A percentile compares a stretch with the other conserved stretches of the same genome.
Conservation (phyloP, 495 filamentous ascomycete genomes). For the Aspergillus olivimuriae region DNA sequence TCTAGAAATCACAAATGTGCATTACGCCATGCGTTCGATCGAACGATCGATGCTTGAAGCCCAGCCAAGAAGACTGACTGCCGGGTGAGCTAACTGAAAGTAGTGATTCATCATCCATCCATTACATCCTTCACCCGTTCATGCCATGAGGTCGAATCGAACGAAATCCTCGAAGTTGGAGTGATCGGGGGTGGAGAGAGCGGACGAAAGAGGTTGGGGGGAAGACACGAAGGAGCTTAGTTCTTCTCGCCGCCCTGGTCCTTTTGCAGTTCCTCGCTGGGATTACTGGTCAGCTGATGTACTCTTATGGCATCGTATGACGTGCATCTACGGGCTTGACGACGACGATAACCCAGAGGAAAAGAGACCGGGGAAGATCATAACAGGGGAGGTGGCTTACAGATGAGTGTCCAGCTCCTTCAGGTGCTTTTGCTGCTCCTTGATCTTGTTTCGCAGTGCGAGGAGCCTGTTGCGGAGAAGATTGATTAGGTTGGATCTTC, state of each 20-base stretch:
- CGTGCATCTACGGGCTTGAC: too few species aligned
- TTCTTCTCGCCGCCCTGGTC: slow-evolving; percentile 67
- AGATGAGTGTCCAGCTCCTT: slow-evolving; percentile 79
- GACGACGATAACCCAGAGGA: background rate
- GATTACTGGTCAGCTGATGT: background rate
- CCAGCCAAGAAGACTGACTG: too few species aligned
- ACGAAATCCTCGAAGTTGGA: too few species aligned
- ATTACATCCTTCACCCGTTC: too few species aligned
- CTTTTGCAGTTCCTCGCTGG: slow-evolving; percentile 62
- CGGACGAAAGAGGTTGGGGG: background rate
- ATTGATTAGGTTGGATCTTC: background rate
- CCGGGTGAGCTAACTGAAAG: too few species aligned
- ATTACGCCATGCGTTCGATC: too few species aligned
- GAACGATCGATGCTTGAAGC: too few species aligned
- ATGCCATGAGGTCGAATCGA: too few species aligned
- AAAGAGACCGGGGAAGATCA: background rate
- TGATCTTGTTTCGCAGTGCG: slow-evolving; percentile 68
- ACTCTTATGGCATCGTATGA: too few species aligned
- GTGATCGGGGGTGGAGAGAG: too few species aligned
- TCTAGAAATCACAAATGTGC: too few species aligned
- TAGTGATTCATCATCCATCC: too few species aligned
- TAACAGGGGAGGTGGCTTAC: slow-evolving; percentile 49
- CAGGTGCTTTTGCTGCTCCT: slow-evolving; percentile 72
- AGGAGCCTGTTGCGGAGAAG: slow-evolving; percentile 38
- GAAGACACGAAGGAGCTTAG: slow-evolving; percentile 35